Evolutionary conservation across 768 basidiomycete genomes (phyloP).

Genomic region (Suillus spraguei): DNA sequence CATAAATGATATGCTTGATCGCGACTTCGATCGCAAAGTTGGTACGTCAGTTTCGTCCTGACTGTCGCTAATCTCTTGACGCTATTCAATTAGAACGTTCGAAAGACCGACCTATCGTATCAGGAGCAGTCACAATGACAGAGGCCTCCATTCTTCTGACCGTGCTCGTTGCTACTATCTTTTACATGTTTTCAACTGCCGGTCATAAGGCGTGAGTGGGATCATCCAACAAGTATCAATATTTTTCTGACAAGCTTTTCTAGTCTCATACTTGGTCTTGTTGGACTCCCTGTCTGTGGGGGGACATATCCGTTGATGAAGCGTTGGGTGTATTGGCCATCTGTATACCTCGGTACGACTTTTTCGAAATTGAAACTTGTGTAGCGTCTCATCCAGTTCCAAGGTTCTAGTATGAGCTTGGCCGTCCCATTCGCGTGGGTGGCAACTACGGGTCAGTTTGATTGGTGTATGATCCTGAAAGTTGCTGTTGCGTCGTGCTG

Average conservation of each 20-base stretch:
- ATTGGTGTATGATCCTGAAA: conserved; percentile 2
- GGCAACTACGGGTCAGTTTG: background rate
- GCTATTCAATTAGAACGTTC: conserved; percentile 43
- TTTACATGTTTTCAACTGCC: conserved; percentile 17
- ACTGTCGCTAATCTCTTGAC: background rate
- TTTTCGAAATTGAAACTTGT: background rate
- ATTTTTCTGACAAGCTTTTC: background rate
- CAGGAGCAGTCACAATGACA: conserved; percentile 48
- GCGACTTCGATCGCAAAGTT: conserved; percentile 53
- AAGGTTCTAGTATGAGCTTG: background rate
- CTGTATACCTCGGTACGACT: conserved; percentile 30
- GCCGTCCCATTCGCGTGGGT: conserved; percentile 5
- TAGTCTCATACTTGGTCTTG: conserved; percentile 22
- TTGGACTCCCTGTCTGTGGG: conserved; percentile 23
- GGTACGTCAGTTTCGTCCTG: conserved; percentile 36
- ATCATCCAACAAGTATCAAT: background rate
- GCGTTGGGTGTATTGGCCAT: conserved; percentile 32
- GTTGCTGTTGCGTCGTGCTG: background rate
- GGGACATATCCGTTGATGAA: conserved; percentile 33
- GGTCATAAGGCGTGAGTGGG: conserved; percentile 1
- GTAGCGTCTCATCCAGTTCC: background rate
- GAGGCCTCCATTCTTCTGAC: conserved; percentile 43
- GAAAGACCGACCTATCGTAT: conserved; percentile 48
- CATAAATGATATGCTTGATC: conserved; percentile 58
- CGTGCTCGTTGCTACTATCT: conserved; percentile 23